These are phyloP conservation scores for Heterobasidion irregulare DNA, from an alignment of 1,284 basidiomycete genomes.

Conservation along the genomic window DNA sequence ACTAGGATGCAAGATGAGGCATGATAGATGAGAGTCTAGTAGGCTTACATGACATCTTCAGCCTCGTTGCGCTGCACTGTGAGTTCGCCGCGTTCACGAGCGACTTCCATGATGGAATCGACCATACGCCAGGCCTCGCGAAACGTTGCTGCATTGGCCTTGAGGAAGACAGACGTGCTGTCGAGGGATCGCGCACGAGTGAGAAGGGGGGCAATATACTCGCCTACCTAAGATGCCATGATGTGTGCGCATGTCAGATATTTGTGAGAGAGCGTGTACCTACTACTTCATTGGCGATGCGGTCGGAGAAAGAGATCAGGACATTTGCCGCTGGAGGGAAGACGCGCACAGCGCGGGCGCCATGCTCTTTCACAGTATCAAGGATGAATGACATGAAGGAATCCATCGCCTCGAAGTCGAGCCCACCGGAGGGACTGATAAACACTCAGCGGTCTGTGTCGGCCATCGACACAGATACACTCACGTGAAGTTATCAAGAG, in stretches of 20 bases:
- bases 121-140: constrained; percentile 84
- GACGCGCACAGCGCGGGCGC: constrained; percentile 72
- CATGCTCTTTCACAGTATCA: constrained; percentile 62
- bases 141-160: constrained; percentile 85
- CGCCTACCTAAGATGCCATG: constrained; percentile 52
- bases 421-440: constrained; percentile 32
- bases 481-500: constrained; percentile 79
- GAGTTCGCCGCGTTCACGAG: constrained; percentile 18
- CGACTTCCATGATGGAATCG: constrained; percentile 59
- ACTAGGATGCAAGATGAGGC: constrained; percentile 27
- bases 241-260: neutral
- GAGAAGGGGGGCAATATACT: constrained; percentile 80
- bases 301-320: constrained; percentile 67
- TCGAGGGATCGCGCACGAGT: constrained; percentile 72
- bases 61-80: constrained; percentile 30
- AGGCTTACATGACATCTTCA: constrained; percentile 74
- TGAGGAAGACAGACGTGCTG: constrained; percentile 62
- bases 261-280: constrained; percentile 18
- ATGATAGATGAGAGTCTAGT: constrained; percentile 1
- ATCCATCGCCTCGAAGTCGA: constrained; percentile 93
- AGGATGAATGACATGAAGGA: constrained; percentile 74
- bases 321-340: constrained; percentile 78
- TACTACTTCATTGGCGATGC: constrained; percentile 72
- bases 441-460: neutral
- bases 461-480: constrained; percentile 19